A percentile compares a stretch with the other conserved stretches of the same genome.
Evolutionary conservation across 2,329 filamentous ascomycete genomes (phyloP).

Genomic region (Sordariomycetes sp.): DNA sequence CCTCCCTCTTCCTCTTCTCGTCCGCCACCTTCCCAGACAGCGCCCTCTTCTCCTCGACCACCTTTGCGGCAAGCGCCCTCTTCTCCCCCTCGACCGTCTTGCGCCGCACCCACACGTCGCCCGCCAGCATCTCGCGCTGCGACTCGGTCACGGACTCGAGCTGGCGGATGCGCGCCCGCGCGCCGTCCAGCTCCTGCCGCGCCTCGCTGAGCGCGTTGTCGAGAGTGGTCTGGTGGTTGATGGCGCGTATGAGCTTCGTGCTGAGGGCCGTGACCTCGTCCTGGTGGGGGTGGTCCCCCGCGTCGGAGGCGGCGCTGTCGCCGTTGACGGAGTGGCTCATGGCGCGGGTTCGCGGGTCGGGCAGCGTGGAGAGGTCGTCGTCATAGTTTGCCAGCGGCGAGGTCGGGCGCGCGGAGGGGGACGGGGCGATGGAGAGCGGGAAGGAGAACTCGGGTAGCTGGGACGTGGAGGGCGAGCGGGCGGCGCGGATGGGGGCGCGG

Average conservation of each 20-base stretch:
- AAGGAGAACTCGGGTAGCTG: slow-evolving; percentile 18
- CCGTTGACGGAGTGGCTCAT: slow-evolving; percentile 32
- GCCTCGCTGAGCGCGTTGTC: slow-evolving; percentile 80
- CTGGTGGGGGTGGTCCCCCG: slow-evolving; percentile 29
- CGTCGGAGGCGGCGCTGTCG: slow-evolving; percentile 21
- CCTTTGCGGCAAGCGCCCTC: slow-evolving; percentile 46
- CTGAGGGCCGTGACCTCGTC: slow-evolving; percentile 81
- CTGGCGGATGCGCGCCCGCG: slow-evolving; percentile 54
- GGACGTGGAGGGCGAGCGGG: slow-evolving; percentile 20
- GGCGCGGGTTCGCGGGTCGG: slow-evolving; percentile 48
- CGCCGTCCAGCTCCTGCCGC: slow-evolving; percentile 69
- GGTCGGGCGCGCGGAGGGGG: slow-evolving; percentile 22
- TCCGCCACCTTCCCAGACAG: slow-evolving; percentile 49
- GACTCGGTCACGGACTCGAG: slow-evolving; percentile 57
- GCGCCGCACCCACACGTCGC: slow-evolving; percentile 66
- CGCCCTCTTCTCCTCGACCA: slow-evolving; percentile 60
- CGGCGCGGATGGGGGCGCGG: slow-evolving; percentile 21
- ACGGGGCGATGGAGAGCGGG: slow-evolving; percentile 23
- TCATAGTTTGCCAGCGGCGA: slow-evolving; percentile 31
- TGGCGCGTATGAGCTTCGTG: slow-evolving; percentile 92
- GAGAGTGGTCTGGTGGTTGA: slow-evolving; percentile 88
- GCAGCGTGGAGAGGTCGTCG: slow-evolving; percentile 58
- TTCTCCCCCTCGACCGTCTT: slow-evolving; percentile 67
- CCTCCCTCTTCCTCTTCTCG: slow-evolving; percentile 53
- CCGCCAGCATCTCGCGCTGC: slow-evolving; percentile 61